Base-by-base conservation (phyloP, 2,329 filamentous ascomycete species). In the Setomelanomma holmii region DNA sequence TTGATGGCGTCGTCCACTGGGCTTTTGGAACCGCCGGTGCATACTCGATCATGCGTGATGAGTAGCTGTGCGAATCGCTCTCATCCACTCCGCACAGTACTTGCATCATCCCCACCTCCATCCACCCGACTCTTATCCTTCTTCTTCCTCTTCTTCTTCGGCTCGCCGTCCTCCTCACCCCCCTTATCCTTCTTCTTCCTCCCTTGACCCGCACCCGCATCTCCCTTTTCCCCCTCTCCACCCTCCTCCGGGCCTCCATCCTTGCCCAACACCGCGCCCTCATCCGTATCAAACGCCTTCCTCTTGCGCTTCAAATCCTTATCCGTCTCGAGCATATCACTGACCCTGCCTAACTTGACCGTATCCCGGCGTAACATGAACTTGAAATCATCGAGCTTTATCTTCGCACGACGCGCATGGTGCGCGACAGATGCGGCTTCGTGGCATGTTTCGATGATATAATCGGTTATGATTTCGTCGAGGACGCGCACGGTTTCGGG, bases 321-420 rank as follows among this genome's bases (percentile, higher is more conserved):
- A 64, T 96, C 91, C 81, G 93, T 93, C 75, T 91, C 89, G 61
- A 96, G 84, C 69, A 96, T 86, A 78, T 96, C 92, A 72, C 91
- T 87, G 48, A 98, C 92, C 67, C 93, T 87, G 42, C 95, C 95
- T 38, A 98, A 81, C 72, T 96, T 96, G 53, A 85, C 81, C 7
- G 90, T 88, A 68, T 98, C 96, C 59, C 89, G 86, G 24, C 95
- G 86, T 63, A 98, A 85, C 34, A 92, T 91, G 76, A 96, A 99
- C 69, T 96, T 92, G 78, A 99, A 96, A 76, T 99, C 95, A 69
- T 97, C 93, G 68, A 96, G 90, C 75, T 99, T 99, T 78, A 99
- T 92, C 78, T 99, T 99, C 68, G 96, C 91, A 1, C 95, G 89
- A 0, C 92, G 89, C 2, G 90, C 87, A 75, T 96, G 91, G 73